These are phyloP conservation scores for Hypoxylon sp. DNA, from an alignment of 2,329 filamentous ascomycete species.

Conservation along the genomic window DNA sequence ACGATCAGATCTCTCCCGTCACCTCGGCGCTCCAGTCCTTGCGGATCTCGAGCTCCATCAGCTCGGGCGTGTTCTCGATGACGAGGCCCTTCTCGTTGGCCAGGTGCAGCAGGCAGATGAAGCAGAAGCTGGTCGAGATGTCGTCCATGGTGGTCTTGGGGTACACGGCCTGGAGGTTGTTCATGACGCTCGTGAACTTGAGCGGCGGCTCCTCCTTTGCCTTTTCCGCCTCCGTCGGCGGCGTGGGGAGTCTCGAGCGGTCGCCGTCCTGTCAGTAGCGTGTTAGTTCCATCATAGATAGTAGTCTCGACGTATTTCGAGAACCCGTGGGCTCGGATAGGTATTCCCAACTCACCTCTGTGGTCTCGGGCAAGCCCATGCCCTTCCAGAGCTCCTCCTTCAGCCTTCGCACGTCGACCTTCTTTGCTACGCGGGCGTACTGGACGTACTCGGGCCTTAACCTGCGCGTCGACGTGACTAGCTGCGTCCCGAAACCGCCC, in stretches of 20 bases:
- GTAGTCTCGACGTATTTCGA: too few relatives aligned
- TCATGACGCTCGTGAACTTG: conserved; percentile 93
- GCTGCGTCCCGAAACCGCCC: conserved; percentile 71
- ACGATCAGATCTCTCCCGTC: conserved; percentile 50
- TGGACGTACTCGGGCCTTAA: conserved; percentile 77
- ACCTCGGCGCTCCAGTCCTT: conserved; percentile 73
- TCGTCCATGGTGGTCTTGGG: conserved; percentile 88
- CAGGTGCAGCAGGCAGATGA: conserved; percentile 91
- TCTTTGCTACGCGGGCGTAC: conserved; percentile 77
- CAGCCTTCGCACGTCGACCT: conserved; percentile 75
- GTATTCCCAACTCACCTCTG: conserved; percentile 67
- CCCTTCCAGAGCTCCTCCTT: conserved; percentile 80
- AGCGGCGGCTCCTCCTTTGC: conserved; percentile 66
- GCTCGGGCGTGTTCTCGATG: conserved; percentile 72
- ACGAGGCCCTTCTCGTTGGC: conserved; percentile 93
- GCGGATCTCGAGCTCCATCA: conserved; percentile 71
- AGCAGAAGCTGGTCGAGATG: conserved; percentile 93
- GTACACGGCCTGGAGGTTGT: conserved; percentile 86
- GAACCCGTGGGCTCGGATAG: too few relatives aligned
- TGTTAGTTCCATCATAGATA: conserved; percentile 22
- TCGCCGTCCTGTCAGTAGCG: conserved; percentile 46
- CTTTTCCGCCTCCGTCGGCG: conserved; percentile 46
- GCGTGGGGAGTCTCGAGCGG: conserved; percentile 50
- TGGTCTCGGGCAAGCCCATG: conserved; percentile 66
- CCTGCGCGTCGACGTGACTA: conserved; percentile 74